Evolutionary conservation across 371 early-diverging fungal genomes (phyloP), one percentile per base, ranked within the genome.

Genomic region (Syncephalastrum sp.): DNA sequence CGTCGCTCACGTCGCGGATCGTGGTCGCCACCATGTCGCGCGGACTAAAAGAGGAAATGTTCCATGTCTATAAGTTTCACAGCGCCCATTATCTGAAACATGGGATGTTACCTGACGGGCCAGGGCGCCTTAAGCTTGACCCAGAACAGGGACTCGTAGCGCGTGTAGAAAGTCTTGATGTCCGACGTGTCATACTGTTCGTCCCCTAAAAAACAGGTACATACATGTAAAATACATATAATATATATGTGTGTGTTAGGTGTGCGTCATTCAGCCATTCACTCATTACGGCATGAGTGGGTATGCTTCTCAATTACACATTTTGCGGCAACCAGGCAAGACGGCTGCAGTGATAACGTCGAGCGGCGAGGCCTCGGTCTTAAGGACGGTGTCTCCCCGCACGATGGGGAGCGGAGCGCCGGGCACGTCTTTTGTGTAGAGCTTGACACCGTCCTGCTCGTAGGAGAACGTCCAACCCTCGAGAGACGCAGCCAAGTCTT

Each of bases 181-280:
- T 77, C 77, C 8, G 74, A 69, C 4, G 45, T 47, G 50, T 72
- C 77, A 41, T 63, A 74, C 42, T 67, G 67, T 5, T 70, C 73
- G 25, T 62, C 63, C 63, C 63, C 63, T 62, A 44, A n/a, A n/a
- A n/a, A n/a, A n/a, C n/a, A n/a, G n/a, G n/a, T n/a, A n/a, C n/a
- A n/a, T n/a, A n/a, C n/a, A n/a, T n/a, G n/a, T n/a, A n/a, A n/a
- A n/a, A n/a, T n/a, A n/a, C n/a, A n/a, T n/a, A n/a, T n/a, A n/a
- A n/a, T n/a, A n/a, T n/a, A n/a, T n/a, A n/a, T n/a, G n/a, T 5
- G 29, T 10, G 17, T 6, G 25, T 33, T 15, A 33, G 2, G 38
- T 12, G 12, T 33, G 7, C 0, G 25, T n/a, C 16, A 5, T 5
- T 23, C 19, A 13, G 24, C 10, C 50, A 3, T 14, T 16, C 47